phyloP scores from a whole-genome alignment of 1,139 yeast genomes.

The Groenewaldozyma auringiensis region DNA sequence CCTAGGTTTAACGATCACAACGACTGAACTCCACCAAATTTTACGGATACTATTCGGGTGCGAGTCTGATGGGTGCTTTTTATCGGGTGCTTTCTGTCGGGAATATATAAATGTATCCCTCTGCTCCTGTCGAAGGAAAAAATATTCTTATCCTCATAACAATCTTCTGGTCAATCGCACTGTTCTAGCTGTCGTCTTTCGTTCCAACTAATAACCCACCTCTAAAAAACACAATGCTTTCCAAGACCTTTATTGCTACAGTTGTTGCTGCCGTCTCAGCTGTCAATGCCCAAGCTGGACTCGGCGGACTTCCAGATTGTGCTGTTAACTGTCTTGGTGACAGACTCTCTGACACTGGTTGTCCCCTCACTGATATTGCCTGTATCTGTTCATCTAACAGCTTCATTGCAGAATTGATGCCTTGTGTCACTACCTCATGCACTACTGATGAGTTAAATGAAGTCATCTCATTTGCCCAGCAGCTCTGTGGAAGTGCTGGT shows the following conservation, averaged over 20 bases:
- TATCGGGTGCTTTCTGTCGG: too few relatives aligned
- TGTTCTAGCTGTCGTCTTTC: background rate
- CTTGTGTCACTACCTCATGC: conserved; percentile 4
- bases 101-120: too few relatives aligned
- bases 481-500: conserved; percentile 7
- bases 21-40: too few relatives aligned
- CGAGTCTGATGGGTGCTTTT: too few relatives aligned
- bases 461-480: conserved; percentile 1
- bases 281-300: conserved; percentile 4
- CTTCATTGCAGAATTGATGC: conserved; percentile 4
- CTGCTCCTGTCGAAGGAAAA: too few relatives aligned
- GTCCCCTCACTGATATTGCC: conserved; percentile 4
- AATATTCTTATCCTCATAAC: too few relatives aligned
- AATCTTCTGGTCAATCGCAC: too few relatives aligned
- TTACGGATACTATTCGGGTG: too few relatives aligned
- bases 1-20: too few relatives aligned
- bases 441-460: conserved; percentile 1
- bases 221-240: conserved; percentile 4
- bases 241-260: conserved; percentile 4
- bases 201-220: conserved; percentile 1
- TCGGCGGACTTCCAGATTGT: conserved; percentile 4
- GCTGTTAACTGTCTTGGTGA: conserved; percentile 6
- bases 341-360: conserved; percentile 3
- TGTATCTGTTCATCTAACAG: conserved; percentile 6
- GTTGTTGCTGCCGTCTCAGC: conserved; percentile 3